Evolutionary conservation across 352 stramenopile species (phyloP).

Genomic region (Globisporangium recalcitrans): DNA sequence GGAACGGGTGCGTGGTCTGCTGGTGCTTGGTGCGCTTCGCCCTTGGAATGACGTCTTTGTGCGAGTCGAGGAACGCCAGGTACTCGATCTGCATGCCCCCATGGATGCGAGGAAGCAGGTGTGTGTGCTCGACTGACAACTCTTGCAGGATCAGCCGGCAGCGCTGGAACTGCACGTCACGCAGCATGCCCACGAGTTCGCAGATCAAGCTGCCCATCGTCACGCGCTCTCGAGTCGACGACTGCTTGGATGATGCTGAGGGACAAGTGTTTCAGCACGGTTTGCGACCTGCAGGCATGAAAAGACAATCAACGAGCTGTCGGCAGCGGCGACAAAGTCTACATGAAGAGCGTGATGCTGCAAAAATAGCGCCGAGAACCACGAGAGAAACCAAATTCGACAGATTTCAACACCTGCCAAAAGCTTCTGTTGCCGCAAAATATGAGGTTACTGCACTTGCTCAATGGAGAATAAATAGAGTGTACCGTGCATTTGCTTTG

Average conservation of each 20-base stretch:
- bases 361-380: not conserved
- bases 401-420: no score
- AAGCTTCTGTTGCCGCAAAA: no score
- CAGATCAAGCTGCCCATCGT: slow-evolving; percentile 23
- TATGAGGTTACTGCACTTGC: no score
- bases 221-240: not conserved
- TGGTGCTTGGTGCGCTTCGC: slow-evolving; percentile 23
- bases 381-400: not conserved
- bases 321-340: not conserved
- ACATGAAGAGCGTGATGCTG: not conserved
- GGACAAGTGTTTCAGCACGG: no score
- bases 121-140: slow-evolving; percentile 40
- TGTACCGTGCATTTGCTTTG: not conserved
- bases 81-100: slow-evolving; percentile 54
- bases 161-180: slow-evolving; percentile 56
- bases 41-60: slow-evolving; percentile 28
- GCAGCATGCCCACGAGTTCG: slow-evolving; percentile 54
- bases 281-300: no score
- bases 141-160: slow-evolving; percentile 56
- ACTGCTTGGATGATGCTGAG: no score
- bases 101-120: slow-evolving; percentile 45
- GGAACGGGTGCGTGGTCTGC: slow-evolving; percentile 33
- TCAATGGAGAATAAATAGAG: not conserved
- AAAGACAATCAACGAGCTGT: no score
- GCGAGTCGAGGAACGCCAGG: slow-evolving; percentile 31